Base-by-base conservation (phyloP, 768 basidiomycete genomes). In the Lentinula sp. region DNA sequence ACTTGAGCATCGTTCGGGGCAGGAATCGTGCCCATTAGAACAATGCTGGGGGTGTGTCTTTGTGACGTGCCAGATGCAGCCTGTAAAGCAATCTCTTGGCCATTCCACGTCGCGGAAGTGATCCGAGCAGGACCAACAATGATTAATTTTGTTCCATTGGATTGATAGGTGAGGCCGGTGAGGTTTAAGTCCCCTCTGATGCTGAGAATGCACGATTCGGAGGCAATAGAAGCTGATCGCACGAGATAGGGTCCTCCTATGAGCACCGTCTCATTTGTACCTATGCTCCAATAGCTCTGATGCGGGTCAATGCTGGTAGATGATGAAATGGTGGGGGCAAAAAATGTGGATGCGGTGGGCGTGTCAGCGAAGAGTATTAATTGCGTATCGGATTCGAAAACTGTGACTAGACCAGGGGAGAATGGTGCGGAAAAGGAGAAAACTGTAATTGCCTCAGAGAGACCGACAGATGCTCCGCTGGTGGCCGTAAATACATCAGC, bases 41-140 rank as follows among this genome's bases (percentile, higher is more conserved):
- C 57, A 16, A 43, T 18, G 15, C 28, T 28, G 1, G 59, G 4
- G 28, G 28, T 28, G 28, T 28, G 28, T 20, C 18, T n/a, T n/a
- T 32, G 20, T 8, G 20, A 18, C 5, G 28, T 13, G 32, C 20
- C 28, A 18, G 12, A 32, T 4, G 49, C n/a, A 13, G 20, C 7
- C 2, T 16, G 36, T 33, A 67, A 64, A 48, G 62, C 58, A 33
- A 83, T 23, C 15, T 18, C 10, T 23, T 45, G 66, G 13, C 82
- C 85, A 61, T 86, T 86, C 85, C 85, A 86, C 3, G 75, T 74
- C 32, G 86, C 70, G 1, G 69, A 62, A 1, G 57, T 69, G 57
- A 81, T 66, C 2, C 64, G 63, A 5, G 74, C 70, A 2, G 81
- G 79, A 4, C 81, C 79, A 55, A 84, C 72, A 23, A 85, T 73